Evolutionary conservation across 148 eudicot species (phyloP), one percentile per base, ranked within the genome.

Genomic region (Drosera capensis): DNA sequence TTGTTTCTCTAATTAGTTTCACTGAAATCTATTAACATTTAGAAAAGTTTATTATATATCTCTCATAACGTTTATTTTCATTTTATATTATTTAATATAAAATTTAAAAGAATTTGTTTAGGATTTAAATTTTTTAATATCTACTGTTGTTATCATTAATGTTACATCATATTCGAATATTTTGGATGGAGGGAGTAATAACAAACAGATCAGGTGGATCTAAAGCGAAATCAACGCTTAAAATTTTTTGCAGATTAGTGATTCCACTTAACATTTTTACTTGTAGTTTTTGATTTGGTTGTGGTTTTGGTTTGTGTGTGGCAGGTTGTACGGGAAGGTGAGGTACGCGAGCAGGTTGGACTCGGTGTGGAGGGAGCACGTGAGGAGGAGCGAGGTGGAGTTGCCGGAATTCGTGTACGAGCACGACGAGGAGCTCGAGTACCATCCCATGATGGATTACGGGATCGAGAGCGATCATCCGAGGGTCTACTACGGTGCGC

Each of bases 401-500:
- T 37, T 81, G 1, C 82, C 79, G 0, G 79, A 78, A 8, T 81
- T 60, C 13, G 93, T 81, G 45, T 45, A 59, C 21, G 79, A 81
- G 38, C 93, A 78, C 14, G 93, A 81, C 37, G 70, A 77, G 31
- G 85, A 77, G n/a, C 54, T 81, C 14, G 93, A 81, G 63, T 64
- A 67, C 40, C 79, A 74, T 51, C 93, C 77, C 46, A 71, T 71
- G 82, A 74, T 78, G 82, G 85, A 74, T 20, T 74, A 64, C 7
- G 81, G 85, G 1, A 18, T 77, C 42, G 85, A 81, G 72, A 78
- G 85, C 23, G 93, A 81, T 61, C 72, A 77, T 31, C 72, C 78
- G 3, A 66, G 93, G 62, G 77, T 71, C 7, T 67, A n/a, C n/a
- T n/a, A 67, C 52, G 68, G 52, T 34, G 70, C 58, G 7, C 71